Base-by-base conservation (phyloP, 148 eudicot species). In the Rhododendron kiyosumense region DNA sequence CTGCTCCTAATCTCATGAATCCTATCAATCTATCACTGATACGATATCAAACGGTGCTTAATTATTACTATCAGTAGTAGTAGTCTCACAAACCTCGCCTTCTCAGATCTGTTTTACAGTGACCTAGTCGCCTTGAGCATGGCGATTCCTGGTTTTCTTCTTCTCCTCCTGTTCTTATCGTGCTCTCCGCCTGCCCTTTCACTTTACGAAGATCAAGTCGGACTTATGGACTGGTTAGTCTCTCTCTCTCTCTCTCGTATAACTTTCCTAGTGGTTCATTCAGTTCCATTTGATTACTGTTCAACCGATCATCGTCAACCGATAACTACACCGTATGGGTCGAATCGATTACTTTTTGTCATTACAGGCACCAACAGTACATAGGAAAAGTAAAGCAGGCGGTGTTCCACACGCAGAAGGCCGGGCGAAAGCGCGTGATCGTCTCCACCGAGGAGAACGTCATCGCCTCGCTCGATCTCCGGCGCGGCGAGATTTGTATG, bases 311-410 rank as follows among this genome's bases (percentile, higher is more conserved):
- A 1, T 59, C 51, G 15, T 82, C 49, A 1, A 75, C 12, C 76
- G 12, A 24, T 48, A 73, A 45, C 85, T 76, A 15, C 46, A 28
- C 34, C 17, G 41, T 69, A 43, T 26, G 69, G 32, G 81, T 48
- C 30, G 26, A 84, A 43, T 85, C 45, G 69, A 52, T 59, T 43
- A 13, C 83, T 0, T n/a, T 38, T 36, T 67, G 13, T 78, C 10
- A 22, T 84, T 34, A 57, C 90, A 97, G 99, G 99, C 95, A 95
- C 88, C 98, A 97, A 77, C 95, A 92, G 90, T 97, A 97, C 91
- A 89, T 97, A 67, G 99, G 99, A 7, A 97, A 95, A 90, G 98
- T 93, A 46, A 97, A 95, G 91, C 91, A 95, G 84, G 98, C 98
- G 9, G 96, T 97, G 81, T 97, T 97, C 85, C 98, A 95, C 84